phyloP scores from a whole-genome alignment of 2,329 filamentous ascomycete species.

The Neonectria ditissima region DNA sequence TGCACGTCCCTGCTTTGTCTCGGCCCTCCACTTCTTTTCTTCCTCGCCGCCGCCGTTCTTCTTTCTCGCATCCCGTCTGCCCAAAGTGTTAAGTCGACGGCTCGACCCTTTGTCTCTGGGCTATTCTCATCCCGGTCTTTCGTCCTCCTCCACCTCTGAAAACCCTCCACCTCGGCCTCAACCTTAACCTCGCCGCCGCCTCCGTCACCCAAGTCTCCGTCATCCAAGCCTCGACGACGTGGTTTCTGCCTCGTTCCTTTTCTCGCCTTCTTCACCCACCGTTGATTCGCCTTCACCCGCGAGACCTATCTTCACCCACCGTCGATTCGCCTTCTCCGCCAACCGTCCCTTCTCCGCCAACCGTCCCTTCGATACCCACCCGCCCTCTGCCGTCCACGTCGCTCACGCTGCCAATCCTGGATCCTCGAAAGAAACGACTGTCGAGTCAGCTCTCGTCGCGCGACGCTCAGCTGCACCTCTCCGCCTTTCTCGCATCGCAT shows the following conservation, averaged over 20 bases:
- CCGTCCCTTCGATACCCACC: slow-evolving; percentile 23
- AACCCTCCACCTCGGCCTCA: slow-evolving; percentile 4
- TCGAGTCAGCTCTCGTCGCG: slow-evolving; percentile 25
- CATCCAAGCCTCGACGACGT: not conserved
- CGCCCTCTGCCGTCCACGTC: slow-evolving; percentile 10
- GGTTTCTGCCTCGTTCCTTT: slow-evolving; percentile 6
- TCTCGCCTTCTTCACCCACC: slow-evolving; percentile 9
- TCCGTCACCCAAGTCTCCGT: slow-evolving; percentile 7
- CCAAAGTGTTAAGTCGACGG: not conserved
- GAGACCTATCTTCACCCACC: slow-evolving; percentile 6
- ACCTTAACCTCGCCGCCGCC: slow-evolving; percentile 10
- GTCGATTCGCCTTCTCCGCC: slow-evolving; percentile 5
- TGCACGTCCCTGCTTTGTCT: slow-evolving; percentile 11
- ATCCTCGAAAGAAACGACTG: slow-evolving; percentile 26
- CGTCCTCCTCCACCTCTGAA: slow-evolving; percentile 28
- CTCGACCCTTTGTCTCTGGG: slow-evolving; percentile 13
- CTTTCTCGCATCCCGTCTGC: slow-evolving; percentile 17
- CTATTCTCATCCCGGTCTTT: not conserved
- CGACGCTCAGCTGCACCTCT: slow-evolving; percentile 20
- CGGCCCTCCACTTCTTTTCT: not conserved
- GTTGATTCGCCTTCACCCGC: not conserved
- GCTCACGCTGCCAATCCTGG: slow-evolving; percentile 27
- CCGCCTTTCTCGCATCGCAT: not conserved
- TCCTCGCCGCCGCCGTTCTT: slow-evolving; percentile 1
- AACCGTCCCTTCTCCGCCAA: slow-evolving; percentile 7